phyloP scores from a whole-genome alignment of 371 early-diverging fungal species.

The Zopfochytrium polystomum region DNA sequence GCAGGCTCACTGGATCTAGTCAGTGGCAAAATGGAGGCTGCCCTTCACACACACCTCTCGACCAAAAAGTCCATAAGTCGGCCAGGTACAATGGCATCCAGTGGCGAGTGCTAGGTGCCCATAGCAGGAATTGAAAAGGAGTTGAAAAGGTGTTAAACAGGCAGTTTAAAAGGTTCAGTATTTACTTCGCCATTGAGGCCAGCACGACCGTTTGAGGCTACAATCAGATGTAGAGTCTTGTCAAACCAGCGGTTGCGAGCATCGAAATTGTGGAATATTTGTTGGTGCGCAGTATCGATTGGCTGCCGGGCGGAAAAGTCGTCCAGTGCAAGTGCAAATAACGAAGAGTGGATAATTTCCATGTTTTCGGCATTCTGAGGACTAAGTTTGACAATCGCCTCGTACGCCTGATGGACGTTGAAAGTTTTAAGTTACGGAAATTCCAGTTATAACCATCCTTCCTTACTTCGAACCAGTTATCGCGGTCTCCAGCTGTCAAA shows the following conservation, averaged over 20 bases:
- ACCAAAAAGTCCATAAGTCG: conserved; percentile 60
- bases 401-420: conserved; percentile 14
- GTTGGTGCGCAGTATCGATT: conserved; percentile 45
- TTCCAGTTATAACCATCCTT: neutral
- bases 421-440: neutral
- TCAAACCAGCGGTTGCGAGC: conserved; percentile 92
- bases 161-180: too few species aligned
- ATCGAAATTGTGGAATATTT: conserved; percentile 61
- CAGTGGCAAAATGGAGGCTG: too few species aligned
- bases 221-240: conserved; percentile 64
- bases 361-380: conserved; percentile 32
- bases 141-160: too few species aligned
- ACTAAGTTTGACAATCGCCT: conserved; percentile 22
- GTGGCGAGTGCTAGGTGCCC: too few species aligned
- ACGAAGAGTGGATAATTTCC: conserved; percentile 40
- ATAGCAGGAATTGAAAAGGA: too few species aligned
- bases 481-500: conserved; percentile 81
- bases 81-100: conserved; percentile 71
- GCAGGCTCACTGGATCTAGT: conserved; percentile 10
- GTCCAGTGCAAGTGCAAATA: conserved; percentile 78
- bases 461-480: conserved; percentile 73
- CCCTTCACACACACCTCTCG: conserved; percentile 31
- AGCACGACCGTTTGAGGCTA: conserved; percentile 68
- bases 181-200: conserved; percentile 71
- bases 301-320: conserved; percentile 42